phyloP scores from a whole-genome alignment of 345 rosid species.

The Aurinia saxatilis region DNA sequence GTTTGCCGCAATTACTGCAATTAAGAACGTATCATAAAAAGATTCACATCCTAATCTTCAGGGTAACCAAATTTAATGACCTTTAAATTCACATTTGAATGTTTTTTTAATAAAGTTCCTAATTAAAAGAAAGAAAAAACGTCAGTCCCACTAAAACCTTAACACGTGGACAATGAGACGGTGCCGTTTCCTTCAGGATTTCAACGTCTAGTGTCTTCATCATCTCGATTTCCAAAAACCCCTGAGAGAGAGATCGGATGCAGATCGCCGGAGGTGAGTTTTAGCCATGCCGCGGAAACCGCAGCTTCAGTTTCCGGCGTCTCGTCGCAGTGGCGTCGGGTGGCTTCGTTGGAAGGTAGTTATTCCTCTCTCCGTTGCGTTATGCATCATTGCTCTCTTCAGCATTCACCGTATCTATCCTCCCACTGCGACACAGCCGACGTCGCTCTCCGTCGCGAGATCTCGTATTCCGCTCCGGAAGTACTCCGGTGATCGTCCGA shows the following conservation, averaged over 20 bases:
- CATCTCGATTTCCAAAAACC: conserved; percentile 1
- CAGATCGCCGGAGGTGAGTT: background rate
- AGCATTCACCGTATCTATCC: conserved; percentile 35
- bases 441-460: conserved; percentile 28
- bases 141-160: too few relatives aligned
- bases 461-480: conserved; percentile 23
- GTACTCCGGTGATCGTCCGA: conserved; percentile 41
- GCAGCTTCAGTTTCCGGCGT: conserved; percentile 16
- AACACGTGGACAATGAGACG: too few relatives aligned
- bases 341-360: conserved; percentile 64
- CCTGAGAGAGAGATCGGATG: background rate
- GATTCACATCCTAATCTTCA: too few relatives aligned
- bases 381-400: conserved; percentile 49
- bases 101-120: too few relatives aligned
- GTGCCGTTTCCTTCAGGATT: too few relatives aligned
- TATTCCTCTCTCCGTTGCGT: conserved; percentile 37
- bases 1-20: too few relatives aligned
- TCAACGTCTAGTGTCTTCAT: too few relatives aligned
- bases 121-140: too few relatives aligned
- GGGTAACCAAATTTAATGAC: too few relatives aligned
- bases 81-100: too few relatives aligned
- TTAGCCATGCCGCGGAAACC: conserved; percentile 53
- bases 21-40: too few relatives aligned
- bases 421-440: conserved; percentile 11
- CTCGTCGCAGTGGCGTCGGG: conserved; percentile 38